These are phyloP conservation scores for Parachaetomium inaequale DNA, from an alignment of 495 filamentous ascomycete species.

Conservation along the genomic window DNA sequence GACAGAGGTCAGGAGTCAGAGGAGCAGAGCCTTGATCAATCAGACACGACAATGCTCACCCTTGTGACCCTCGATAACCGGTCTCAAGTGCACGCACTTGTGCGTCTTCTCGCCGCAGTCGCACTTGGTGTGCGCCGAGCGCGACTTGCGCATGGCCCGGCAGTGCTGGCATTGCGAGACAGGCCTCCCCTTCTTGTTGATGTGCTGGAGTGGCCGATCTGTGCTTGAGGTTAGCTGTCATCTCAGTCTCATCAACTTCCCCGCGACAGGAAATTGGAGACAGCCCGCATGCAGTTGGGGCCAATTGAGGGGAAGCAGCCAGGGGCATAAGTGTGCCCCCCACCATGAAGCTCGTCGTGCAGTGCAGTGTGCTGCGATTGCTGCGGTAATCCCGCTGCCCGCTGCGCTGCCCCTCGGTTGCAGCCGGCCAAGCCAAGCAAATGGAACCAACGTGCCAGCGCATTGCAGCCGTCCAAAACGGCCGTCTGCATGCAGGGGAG, in stretches of 20 bases:
- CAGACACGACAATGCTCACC: slow-evolving; percentile 46
- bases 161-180: slow-evolving; percentile 98
- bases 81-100: slow-evolving; percentile 63
- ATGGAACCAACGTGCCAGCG: slow-evolving; percentile 2
- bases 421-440: slow-evolving; percentile 27
- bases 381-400: slow-evolving; percentile 28
- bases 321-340: slow-evolving; percentile 1
- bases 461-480: slow-evolving; percentile 9
- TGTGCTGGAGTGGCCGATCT: slow-evolving; percentile 92
- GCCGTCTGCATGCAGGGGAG: slow-evolving; percentile 9
- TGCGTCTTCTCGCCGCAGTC: slow-evolving; percentile 91
- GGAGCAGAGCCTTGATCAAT: slow-evolving; percentile 36
- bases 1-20: slow-evolving; percentile 49
- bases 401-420: slow-evolving; percentile 36
- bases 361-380: slow-evolving; percentile 20
- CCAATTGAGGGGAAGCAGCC: slow-evolving; percentile 17
- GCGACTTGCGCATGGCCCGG: slow-evolving; percentile 93
- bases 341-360: slow-evolving; percentile 9
- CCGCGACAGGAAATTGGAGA: slow-evolving; percentile 20
- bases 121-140: slow-evolving; percentile 92
- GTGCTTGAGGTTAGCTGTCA: slow-evolving; percentile 29
- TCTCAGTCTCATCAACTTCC: slow-evolving; percentile 12
- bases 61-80: slow-evolving; percentile 52
- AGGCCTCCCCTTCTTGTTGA: slow-evolving; percentile 97
- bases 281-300: neutral